Conservation (phyloP, 1,284 basidiomycete species). For the Baeospora myosura region DNA sequence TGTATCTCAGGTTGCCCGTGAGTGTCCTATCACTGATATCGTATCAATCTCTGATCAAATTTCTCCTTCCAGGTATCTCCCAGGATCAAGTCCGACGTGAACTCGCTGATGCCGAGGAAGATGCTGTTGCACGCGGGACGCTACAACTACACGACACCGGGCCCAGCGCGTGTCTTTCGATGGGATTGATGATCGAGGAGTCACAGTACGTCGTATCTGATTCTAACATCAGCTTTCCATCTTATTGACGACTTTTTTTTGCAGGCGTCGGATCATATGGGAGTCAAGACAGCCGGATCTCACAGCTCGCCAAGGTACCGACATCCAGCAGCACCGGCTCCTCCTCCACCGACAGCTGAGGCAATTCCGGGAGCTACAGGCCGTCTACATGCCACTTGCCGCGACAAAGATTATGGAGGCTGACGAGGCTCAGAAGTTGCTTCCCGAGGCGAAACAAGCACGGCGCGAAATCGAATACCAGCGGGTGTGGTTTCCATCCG, state of each 20-base stretch:
- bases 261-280: no score
- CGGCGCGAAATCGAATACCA: neutral
- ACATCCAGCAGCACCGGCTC: neutral
- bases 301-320: no score
- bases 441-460: neutral
- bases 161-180: neutral
- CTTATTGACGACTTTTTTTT: no score
- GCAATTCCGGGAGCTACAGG: neutral
- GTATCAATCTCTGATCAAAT: neutral
- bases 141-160: neutral
- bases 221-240: no score
- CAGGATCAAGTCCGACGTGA: constrained; percentile 3
- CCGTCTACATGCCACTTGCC: neutral
- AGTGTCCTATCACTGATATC: neutral
- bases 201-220: constrained; percentile 1
- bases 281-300: no score
- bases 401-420: neutral
- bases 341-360: neutral
- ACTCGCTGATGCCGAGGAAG: neutral
- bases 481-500: neutral
- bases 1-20: neutral
- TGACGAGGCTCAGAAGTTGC: neutral
- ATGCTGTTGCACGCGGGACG: neutral
- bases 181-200: constrained; percentile 4
- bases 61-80: no score